phyloP scores from a whole-genome alignment of 257 asterid species.

The Fraxinus cuspidata region DNA sequence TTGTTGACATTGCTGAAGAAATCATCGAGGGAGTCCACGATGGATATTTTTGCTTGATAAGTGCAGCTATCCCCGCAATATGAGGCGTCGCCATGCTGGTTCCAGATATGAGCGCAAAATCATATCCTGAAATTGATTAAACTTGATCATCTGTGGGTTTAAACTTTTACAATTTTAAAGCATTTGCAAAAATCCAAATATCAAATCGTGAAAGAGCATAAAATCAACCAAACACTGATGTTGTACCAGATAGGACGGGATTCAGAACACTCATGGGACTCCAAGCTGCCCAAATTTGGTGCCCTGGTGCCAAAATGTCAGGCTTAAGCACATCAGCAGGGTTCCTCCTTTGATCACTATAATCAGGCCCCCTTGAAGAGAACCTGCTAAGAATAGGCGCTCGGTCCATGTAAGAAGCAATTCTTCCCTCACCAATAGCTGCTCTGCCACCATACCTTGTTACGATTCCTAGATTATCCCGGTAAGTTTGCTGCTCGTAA shows the following conservation, averaged over 20 bases:
- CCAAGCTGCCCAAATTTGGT: conserved; percentile 99
- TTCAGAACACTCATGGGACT: conserved; percentile 79
- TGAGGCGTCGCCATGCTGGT: conserved; percentile 99
- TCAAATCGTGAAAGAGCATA: not conserved
- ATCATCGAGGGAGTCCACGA: conserved; percentile 90
- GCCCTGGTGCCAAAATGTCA: conserved; percentile 89
- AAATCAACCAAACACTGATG: not conserved
- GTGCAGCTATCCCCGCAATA: conserved; percentile 86
- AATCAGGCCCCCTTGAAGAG: conserved; percentile 97
- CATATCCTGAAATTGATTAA: conserved; percentile 49
- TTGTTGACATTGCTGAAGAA: conserved; percentile 90
- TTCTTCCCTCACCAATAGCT: conserved; percentile 83
- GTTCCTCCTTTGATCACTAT: conserved; percentile 46
- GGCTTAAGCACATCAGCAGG: conserved; percentile 92
- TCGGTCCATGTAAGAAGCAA: conserved; percentile 60
- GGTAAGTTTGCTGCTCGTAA: conserved; percentile 55
- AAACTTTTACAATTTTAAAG: not conserved
- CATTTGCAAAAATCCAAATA: not conserved
- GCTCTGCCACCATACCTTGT: conserved; percentile 64
- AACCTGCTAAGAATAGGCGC: conserved; percentile 86
- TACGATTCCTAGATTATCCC: conserved; percentile 52
- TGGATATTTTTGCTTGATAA: conserved; percentile 66
- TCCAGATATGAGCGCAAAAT: conserved; percentile 78
- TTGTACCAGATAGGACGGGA: conserved; percentile 70
- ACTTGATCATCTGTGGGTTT: not conserved